A percentile compares a stretch with the other conserved stretches of the same genome.
These are phyloP conservation scores for Aspergillus pseudoviridinutans DNA, from an alignment of 2,329 filamentous ascomycete species.

Conservation along the genomic window DNA sequence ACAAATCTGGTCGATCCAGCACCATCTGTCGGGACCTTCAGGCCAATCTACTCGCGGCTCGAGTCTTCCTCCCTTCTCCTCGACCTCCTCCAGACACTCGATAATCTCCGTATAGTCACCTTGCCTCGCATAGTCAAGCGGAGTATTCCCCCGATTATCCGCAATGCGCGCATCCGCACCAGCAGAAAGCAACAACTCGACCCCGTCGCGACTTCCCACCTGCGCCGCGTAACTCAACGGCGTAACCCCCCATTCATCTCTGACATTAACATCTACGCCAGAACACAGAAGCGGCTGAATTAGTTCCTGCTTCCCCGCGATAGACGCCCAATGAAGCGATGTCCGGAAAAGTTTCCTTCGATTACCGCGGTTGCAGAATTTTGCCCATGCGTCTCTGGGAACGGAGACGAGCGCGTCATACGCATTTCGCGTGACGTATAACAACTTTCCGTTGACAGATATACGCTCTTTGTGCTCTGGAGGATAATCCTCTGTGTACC, in stretches of 20 bases:
- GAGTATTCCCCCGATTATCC: not conserved
- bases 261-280: not conserved
- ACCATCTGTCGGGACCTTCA: conserved; percentile 3
- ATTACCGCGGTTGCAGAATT: not conserved
- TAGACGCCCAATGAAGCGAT: not conserved
- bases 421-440: not conserved
- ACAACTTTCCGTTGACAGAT: not conserved
- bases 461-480: not conserved
- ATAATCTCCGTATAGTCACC: not conserved
- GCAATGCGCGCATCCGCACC: not conserved
- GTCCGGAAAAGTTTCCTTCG: not conserved
- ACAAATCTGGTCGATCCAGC: conserved; percentile 6
- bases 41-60: not conserved
- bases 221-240: not conserved
- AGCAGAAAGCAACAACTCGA: conserved; percentile 1
- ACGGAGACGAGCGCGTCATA: not conserved
- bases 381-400: not conserved
- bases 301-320: not conserved
- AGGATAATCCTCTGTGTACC: not conserved
- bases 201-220: not conserved
- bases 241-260: not conserved
- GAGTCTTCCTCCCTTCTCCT: not conserved
- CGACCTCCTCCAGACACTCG: not conserved
- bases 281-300: not conserved
- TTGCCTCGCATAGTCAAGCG: not conserved